Base-by-base conservation (phyloP, 2,329 filamentous ascomycete genomes). In the Clarireedia hainanense region DNA sequence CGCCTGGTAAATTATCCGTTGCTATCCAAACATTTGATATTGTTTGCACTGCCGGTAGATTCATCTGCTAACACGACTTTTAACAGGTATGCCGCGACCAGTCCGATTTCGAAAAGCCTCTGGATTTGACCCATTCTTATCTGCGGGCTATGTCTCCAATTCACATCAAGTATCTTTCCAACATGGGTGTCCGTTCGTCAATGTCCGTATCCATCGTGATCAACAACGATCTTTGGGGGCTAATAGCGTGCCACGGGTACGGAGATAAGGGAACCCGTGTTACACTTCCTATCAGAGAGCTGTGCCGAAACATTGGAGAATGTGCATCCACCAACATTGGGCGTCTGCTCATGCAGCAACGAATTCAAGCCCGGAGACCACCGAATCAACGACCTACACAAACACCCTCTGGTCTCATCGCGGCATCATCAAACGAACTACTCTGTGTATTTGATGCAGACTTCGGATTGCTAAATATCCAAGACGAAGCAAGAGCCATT, bases 151-250 rank as follows among this genome's bases (percentile, higher is more conserved):
- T 95, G 82, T 95, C 89, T 0, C 90, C 91, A 0, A 91, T 95
- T 47, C 89, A 95, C 66, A 70, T 95, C 54, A 95, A 95, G 65
- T 96, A 95, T 64, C 76, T 96, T 4, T 80, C 75, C 7, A 91
- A 96, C 67, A 96, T 96, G 91, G 86, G 84, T 6, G 90, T 95
- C 0, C 83, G 90, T 15, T 89, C 89, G 0, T 95, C 89, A 61
- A 96, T 96, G 90, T 95, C 90, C 0, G 91, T 96, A 58, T 95
- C 90, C 1, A 88, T 95, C 66, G 94, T 90, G 61, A 88, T 88
- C 0, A 94, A 95, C 64, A 78, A 81, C 62, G 87, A 95, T 63
- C 73, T 96, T 0, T 96, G 91, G 91, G 91, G 91, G 0, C 73
- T 96, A 27, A 90, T 96, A 40, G 84, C 89, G 1, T 95, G 90